Conservation (phyloP, 345 rosid genomes). For the Camelina neglecta region DNA sequence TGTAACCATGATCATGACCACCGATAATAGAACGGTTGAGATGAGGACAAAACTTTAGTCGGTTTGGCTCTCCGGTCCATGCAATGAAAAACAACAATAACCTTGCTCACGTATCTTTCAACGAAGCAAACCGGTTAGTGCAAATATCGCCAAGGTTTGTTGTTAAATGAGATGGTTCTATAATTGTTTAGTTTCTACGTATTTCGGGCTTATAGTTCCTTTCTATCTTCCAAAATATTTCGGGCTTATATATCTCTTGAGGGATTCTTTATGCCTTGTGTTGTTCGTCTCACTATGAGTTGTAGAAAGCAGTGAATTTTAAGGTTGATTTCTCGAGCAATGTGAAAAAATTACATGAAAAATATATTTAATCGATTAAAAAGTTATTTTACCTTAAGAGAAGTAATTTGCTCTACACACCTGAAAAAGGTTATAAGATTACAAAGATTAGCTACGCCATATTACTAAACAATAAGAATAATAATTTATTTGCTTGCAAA, state of each 20-base stretch:
- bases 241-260: neutral
- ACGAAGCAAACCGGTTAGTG: slow-evolving; percentile 31
- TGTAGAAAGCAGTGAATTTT: too few relatives aligned
- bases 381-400: too few relatives aligned
- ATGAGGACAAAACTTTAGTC: slow-evolving; percentile 25
- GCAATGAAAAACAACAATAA: slow-evolving; percentile 1
- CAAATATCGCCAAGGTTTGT: neutral
- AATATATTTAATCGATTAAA: too few relatives aligned
- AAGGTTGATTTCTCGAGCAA: too few relatives aligned
- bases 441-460: too few relatives aligned
- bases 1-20: slow-evolving; percentile 22
- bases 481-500: too few relatives aligned
- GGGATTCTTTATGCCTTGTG: too few relatives aligned
- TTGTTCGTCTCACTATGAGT: too few relatives aligned
- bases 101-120: slow-evolving; percentile 15
- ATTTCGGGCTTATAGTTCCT: neutral
- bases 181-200: neutral
- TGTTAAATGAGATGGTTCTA: slow-evolving; percentile 1
- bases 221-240: neutral
- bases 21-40: slow-evolving; percentile 15
- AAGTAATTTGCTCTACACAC: too few relatives aligned
- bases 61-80: slow-evolving; percentile 33
- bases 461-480: too few relatives aligned
- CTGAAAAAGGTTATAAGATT: too few relatives aligned
- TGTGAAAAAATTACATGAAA: too few relatives aligned